Conservation (phyloP, 805 yeast genomes). For the Maudiozyma saulgeensis region DNA sequence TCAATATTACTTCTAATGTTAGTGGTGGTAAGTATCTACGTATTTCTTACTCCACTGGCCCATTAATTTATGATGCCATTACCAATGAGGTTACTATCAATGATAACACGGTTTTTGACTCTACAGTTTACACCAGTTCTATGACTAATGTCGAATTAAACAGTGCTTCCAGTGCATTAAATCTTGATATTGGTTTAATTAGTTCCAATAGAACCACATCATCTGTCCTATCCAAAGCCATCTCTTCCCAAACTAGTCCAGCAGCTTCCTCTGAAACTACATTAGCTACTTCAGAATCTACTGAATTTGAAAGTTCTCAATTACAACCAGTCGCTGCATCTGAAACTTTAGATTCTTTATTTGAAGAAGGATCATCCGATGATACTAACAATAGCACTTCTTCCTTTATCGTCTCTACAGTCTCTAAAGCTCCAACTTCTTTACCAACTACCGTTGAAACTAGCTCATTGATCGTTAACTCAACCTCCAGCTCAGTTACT, state of each 20-base stretch:
- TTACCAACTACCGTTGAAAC: background rate
- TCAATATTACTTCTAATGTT: conserved; percentile 15
- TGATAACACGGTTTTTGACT: background rate
- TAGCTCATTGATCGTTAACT: background rate
- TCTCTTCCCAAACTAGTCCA: background rate
- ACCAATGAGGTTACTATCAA: conserved; percentile 9
- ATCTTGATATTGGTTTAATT: background rate
- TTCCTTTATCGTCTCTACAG: background rate
- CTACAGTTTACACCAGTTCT: background rate
- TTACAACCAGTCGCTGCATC: background rate
- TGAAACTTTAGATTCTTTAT: background rate
- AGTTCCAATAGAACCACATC: background rate
- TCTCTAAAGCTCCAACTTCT: background rate
- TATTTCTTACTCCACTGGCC: conserved; percentile 15
- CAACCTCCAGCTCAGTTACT: background rate
- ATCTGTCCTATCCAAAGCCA: background rate
- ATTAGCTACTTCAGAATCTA: background rate
- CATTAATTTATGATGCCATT: conserved; percentile 8
- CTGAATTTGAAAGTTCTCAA: background rate
- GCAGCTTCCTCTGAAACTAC: background rate
- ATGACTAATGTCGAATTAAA: background rate
- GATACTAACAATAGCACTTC: background rate
- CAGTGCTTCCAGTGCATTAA: background rate
- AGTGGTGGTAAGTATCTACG: conserved; percentile 25
- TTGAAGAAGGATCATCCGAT: background rate